Conservation (phyloP, 1,284 basidiomycete genomes). For the Tilletia caries region DNA sequence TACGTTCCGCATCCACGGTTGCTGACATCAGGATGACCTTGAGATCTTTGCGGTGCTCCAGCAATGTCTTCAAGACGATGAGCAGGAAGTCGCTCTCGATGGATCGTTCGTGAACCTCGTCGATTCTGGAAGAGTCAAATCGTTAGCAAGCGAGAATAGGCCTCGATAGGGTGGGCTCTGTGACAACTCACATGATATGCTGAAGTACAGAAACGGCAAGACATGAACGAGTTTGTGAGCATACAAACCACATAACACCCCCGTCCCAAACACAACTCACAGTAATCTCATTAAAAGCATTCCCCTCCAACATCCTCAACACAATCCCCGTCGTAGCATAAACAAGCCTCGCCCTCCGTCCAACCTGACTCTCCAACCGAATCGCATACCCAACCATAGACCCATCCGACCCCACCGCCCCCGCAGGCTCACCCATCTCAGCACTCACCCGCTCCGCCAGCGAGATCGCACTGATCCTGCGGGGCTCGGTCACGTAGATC, state of each 20-base stretch:
- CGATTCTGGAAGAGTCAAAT: constrained; percentile 72
- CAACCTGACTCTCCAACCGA: constrained; percentile 77
- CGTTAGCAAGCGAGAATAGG: not conserved
- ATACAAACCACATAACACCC: constrained; percentile 36
- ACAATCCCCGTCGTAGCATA: constrained; percentile 90
- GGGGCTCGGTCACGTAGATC: constrained; percentile 92
- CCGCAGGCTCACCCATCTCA: constrained; percentile 82
- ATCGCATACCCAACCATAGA: constrained; percentile 95
- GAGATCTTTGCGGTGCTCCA: constrained; percentile 74
- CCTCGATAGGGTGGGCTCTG: not conserved
- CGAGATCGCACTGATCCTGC: constrained; percentile 94
- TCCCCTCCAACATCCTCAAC: constrained; percentile 88
- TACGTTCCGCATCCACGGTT: constrained; percentile 86
- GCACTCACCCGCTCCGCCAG: constrained; percentile 90
- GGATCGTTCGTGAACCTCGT: constrained; percentile 87
- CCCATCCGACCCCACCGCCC: constrained; percentile 71
- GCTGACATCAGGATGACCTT: constrained; percentile 97
- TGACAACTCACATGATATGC: constrained; percentile 5
- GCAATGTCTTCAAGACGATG: constrained; percentile 86
- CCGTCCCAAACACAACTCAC: constrained; percentile 12
- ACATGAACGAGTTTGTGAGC: constrained; percentile 51
- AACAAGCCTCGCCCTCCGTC: constrained; percentile 35
- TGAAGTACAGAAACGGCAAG: constrained; percentile 20
- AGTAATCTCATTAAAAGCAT: constrained; percentile 89
- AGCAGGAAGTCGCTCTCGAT: constrained; percentile 97